These are phyloP conservation scores for Rhodotorula sp. DNA, from an alignment of 1,284 basidiomycete genomes.

Conservation along the genomic window DNA sequence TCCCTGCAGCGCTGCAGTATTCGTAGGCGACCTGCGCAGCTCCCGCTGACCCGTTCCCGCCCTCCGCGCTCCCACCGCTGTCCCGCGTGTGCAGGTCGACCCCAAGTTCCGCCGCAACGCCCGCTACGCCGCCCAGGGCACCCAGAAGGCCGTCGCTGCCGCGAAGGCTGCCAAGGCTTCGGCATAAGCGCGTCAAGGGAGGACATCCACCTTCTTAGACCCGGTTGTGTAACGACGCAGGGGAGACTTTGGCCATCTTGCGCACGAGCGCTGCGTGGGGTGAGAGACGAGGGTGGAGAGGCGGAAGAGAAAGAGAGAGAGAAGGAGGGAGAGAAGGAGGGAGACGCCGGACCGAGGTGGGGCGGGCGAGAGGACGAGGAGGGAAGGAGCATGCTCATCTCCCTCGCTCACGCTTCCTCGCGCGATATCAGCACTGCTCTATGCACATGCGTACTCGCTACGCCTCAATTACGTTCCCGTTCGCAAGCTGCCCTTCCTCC, in stretches of 20 bases:
- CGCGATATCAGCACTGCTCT: not conserved
- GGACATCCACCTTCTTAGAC: not conserved
- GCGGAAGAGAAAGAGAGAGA: not conserved
- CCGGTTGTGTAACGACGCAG: not conserved
- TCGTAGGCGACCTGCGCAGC: too few species aligned
- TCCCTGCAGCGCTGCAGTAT: not conserved
- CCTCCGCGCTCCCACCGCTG: not conserved
- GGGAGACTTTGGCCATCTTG: not conserved
- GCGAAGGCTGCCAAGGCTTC: not conserved
- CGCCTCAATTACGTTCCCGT: not conserved
- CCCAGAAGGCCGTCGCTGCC: conserved; percentile 48
- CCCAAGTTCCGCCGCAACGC: conserved; percentile 90
- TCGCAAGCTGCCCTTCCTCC: not conserved
- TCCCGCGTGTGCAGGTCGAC: conserved; percentile 64
- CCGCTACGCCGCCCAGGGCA: conserved; percentile 72
- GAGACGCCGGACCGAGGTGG: too few species aligned
- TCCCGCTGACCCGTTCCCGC: conserved; percentile 18
- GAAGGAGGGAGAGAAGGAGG: not conserved
- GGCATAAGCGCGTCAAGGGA: not conserved
- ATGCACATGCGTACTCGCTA: not conserved
- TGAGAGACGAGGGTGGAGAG: not conserved
- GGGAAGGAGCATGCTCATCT: too few species aligned
- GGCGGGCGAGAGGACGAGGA: too few species aligned
- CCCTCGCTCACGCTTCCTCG: too few species aligned
- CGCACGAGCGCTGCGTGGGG: too few species aligned